Evolutionary conservation across 1,139 yeast genomes (phyloP).

Genomic region (Geotrichum phurueaensis): DNA sequence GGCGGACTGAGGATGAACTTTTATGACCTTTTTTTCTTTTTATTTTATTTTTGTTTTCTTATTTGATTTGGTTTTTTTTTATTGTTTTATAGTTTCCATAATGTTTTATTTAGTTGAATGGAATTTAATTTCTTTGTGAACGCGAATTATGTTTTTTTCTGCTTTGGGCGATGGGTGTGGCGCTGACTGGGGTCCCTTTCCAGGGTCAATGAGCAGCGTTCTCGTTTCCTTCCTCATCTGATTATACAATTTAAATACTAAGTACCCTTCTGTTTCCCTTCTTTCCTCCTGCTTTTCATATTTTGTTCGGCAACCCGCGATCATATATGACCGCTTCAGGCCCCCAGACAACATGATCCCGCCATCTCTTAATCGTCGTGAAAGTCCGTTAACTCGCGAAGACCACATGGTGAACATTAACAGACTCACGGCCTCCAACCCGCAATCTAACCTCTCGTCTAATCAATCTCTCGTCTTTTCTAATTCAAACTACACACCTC

Average conservation of each 20-base stretch:
- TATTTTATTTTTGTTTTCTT: not conserved
- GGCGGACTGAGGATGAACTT: not conserved
- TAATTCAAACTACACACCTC: not conserved
- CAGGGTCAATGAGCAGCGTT: not conserved
- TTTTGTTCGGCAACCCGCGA: not conserved
- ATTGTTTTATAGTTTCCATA: not conserved
- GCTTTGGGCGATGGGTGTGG: not conserved
- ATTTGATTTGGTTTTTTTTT: not conserved
- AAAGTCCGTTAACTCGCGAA: conserved; percentile 7
- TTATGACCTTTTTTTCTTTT: not conserved
- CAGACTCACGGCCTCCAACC: not conserved
- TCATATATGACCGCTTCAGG: not conserved
- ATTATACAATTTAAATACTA: not conserved
- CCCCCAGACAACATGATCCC: not conserved
- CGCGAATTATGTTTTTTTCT: not conserved
- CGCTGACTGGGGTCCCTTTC: not conserved
- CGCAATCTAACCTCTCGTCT: not conserved
- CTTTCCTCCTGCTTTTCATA: not conserved
- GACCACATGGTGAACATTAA: conserved; percentile 8
- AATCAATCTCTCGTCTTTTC: conserved; percentile 1
- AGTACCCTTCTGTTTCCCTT: not conserved
- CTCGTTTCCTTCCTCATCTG: not conserved
- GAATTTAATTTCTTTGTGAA: not conserved
- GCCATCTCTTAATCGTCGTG: conserved; percentile 2
- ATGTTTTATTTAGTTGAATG: not conserved